Percentiles rank a stretch among this genome's conserved stretches.
phyloP scores from a whole-genome alignment of 2,329 filamentous ascomycete species.

The Ceratocystis papillata region DNA sequence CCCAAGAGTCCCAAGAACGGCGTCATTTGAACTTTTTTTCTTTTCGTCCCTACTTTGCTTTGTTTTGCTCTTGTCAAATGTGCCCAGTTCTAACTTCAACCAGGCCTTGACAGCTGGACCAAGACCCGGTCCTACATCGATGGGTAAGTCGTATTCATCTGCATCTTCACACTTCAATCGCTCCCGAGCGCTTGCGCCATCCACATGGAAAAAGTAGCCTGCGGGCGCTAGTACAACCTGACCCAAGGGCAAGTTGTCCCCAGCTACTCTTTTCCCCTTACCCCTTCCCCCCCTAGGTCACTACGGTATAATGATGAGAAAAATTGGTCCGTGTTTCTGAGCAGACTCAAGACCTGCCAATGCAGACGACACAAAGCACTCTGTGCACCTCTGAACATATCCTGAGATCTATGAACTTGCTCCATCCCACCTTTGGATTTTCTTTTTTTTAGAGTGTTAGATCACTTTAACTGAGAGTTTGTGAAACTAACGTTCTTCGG shows the following conservation, averaged over 20 bases:
- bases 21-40: slow-evolving; percentile 24
- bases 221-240: slow-evolving; percentile 3
- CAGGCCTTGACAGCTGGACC: slow-evolving; percentile 63
- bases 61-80: slow-evolving; percentile 24
- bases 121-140: slow-evolving; percentile 69
- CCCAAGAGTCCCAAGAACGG: slow-evolving; percentile 26
- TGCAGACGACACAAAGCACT: slow-evolving; percentile 62
- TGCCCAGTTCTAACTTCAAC: slow-evolving; percentile 25
- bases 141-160: slow-evolving; percentile 51
- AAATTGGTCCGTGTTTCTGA: slow-evolving; percentile 94
- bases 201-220: slow-evolving; percentile 1
- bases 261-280: slow-evolving; percentile 2
- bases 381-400: slow-evolving; percentile 59
- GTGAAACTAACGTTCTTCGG: slow-evolving; percentile 21
- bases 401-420: slow-evolving; percentile 7
- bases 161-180: background rate
- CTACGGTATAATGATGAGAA: slow-evolving; percentile 53
- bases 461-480: background rate
- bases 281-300: background rate
- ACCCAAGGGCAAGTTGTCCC: background rate
- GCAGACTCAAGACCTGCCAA: slow-evolving; percentile 81
- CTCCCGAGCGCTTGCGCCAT: background rate
- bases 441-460: background rate
- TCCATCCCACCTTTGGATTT: background rate
- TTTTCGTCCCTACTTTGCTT: slow-evolving; percentile 21